Conservation (phyloP, 2,329 filamentous ascomycete genomes). For the Aspergillus felis region DNA sequence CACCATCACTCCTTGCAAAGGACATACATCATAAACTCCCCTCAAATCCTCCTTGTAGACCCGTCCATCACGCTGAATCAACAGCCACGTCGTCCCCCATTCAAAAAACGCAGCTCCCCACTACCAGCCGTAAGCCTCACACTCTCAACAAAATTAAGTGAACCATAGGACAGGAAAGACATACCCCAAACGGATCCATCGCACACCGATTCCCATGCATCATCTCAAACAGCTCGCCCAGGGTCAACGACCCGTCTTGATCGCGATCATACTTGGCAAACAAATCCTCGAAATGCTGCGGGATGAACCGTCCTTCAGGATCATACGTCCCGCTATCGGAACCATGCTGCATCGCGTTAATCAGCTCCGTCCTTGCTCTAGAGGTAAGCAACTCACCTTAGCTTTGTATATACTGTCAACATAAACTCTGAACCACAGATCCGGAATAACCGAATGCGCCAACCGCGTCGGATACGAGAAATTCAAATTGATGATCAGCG, state of each 20-base stretch:
- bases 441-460: constrained; percentile 34
- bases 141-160: background rate
- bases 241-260: constrained; percentile 37
- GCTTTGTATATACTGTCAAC: constrained; percentile 40
- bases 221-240: constrained; percentile 36
- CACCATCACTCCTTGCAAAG: too few relatives aligned
- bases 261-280: constrained; percentile 44
- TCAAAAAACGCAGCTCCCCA: constrained; percentile 46
- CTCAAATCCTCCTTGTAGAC: constrained; percentile 28
- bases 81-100: constrained; percentile 32
- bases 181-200: constrained; percentile 42
- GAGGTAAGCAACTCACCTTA: constrained; percentile 28
- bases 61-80: constrained; percentile 26
- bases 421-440: constrained; percentile 37
- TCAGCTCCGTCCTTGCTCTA: background rate
- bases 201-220: constrained; percentile 41
- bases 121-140: background rate
- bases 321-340: constrained; percentile 43
- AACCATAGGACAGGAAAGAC: background rate
- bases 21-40: constrained; percentile 36
- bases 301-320: constrained; percentile 43
- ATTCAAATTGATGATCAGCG: constrained; percentile 38
- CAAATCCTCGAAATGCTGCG: constrained; percentile 47
- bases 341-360: background rate
- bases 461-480: constrained; percentile 47